Conservation (phyloP, 306 rosid species). For the Morella rubra region DNA sequence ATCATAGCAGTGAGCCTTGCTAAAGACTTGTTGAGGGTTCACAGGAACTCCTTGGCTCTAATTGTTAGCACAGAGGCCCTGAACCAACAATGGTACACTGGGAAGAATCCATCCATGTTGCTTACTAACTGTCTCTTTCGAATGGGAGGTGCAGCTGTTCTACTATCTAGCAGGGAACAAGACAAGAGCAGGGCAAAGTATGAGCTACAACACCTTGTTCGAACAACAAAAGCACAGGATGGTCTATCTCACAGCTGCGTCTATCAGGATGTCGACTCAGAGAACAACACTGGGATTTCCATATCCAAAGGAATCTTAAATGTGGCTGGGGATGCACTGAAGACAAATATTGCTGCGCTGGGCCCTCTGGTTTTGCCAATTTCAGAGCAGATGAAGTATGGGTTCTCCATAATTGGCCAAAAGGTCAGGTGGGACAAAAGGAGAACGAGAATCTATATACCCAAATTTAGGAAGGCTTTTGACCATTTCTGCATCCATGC, state of each 20-base stretch:
- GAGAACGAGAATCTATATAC: conserved; percentile 37
- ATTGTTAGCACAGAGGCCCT: conserved; percentile 58
- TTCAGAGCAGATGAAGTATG: conserved; percentile 42
- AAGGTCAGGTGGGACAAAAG: conserved; percentile 24
- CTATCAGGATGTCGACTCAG: conserved; percentile 43
- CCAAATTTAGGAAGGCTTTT: conserved; percentile 50
- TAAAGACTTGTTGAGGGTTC: conserved; percentile 56
- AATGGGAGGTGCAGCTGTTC: conserved; percentile 61
- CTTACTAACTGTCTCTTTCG: conserved; percentile 63
- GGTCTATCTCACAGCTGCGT: conserved; percentile 51
- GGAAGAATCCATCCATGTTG: conserved; percentile 55
- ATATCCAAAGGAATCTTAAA: conserved; percentile 48
- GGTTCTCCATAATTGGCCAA: conserved; percentile 27
- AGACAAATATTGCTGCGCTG: conserved; percentile 43
- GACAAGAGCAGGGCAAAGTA: conserved; percentile 57
- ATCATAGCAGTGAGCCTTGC: conserved; percentile 49
- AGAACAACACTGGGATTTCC: conserved; percentile 40
- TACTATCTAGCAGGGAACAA: conserved; percentile 46
- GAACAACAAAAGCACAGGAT: conserved; percentile 59
- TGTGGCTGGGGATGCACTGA: conserved; percentile 53
- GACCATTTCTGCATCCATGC: conserved; percentile 68
- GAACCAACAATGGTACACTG: conserved; percentile 54
- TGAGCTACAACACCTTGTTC: conserved; percentile 43
- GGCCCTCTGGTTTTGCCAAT: conserved; percentile 60
- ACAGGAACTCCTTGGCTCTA: conserved; percentile 51